These are phyloP conservation scores for Termitomyces sp. DNA, from an alignment of 768 basidiomycete genomes.

Conservation along the genomic window DNA sequence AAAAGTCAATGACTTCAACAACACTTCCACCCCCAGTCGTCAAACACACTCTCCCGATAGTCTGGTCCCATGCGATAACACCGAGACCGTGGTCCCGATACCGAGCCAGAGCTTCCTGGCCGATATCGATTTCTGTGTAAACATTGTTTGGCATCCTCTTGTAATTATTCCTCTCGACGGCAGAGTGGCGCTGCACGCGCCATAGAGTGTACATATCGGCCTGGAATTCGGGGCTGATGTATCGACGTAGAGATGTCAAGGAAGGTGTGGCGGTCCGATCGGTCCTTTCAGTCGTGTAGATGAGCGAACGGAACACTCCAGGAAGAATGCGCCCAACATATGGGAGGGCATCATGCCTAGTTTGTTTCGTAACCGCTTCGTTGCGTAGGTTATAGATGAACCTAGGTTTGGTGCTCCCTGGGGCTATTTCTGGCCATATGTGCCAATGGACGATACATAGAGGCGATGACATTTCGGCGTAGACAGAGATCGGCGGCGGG, in stretches of 20 bases:
- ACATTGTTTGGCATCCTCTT: conserved; percentile 17
- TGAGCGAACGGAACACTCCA: conserved; percentile 42
- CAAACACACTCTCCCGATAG: conserved; percentile 57
- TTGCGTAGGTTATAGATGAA: conserved; percentile 22
- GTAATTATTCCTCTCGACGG: conserved; percentile 23
- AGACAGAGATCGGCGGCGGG: conserved; percentile 42
- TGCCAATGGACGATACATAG: conserved; percentile 33
- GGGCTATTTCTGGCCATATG: conserved; percentile 28
- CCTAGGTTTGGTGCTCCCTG: conserved; percentile 9
- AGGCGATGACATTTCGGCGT: conserved; percentile 28
- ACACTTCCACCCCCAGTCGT: conserved; percentile 37
- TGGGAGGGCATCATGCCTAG: conserved; percentile 10
- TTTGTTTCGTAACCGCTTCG: conserved; percentile 29
- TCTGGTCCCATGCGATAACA: conserved; percentile 66
- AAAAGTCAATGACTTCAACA: conserved; percentile 52
- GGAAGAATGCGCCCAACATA: conserved; percentile 36
- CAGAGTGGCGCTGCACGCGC: conserved; percentile 9
- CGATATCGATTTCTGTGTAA: conserved; percentile 15
- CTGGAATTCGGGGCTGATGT: conserved; percentile 33
- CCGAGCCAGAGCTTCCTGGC: conserved; percentile 9
- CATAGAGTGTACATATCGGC: conserved; percentile 5
- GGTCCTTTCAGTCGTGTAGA: conserved; percentile 34
- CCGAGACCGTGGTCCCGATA: conserved; percentile 32
- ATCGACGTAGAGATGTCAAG: conserved; percentile 37
- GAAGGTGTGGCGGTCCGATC: conserved; percentile 32